Conservation (phyloP, 371 early-diverging fungal genomes). For the Mortierella sp. region DNA sequence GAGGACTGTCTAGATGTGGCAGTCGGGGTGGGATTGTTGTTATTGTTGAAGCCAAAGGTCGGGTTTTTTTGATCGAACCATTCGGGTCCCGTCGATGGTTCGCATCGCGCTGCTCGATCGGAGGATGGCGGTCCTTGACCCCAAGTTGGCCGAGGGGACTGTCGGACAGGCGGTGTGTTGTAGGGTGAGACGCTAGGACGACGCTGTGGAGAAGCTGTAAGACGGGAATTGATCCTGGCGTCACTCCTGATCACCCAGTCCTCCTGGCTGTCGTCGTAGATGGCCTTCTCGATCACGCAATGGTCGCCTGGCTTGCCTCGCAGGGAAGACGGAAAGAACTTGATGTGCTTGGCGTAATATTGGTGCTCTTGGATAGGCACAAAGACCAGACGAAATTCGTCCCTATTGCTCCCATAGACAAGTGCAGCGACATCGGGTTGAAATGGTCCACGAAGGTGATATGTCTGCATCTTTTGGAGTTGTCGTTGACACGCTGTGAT, state of each 20-base stretch:
- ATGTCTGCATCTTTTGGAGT: conserved; percentile 28
- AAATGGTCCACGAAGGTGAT: conserved; percentile 31
- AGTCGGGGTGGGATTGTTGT: neutral
- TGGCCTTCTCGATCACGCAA: conserved; percentile 26
- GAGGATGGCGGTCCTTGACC: neutral
- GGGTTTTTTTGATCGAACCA: conserved; percentile 31
- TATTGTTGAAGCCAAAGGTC: conserved; percentile 17
- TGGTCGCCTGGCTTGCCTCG: neutral
- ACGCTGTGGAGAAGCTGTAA: neutral
- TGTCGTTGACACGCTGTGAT: conserved; percentile 10
- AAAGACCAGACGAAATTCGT: conserved; percentile 32
- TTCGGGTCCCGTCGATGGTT: neutral
- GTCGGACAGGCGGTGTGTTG: neutral
- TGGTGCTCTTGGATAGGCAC: conserved; percentile 23
- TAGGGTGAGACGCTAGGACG: neutral
- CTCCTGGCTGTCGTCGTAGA: conserved; percentile 15
- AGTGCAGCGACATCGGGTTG: conserved; percentile 17
- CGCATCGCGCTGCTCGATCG: neutral
- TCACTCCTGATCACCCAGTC: conserved; percentile 13
- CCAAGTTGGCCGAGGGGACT: neutral
- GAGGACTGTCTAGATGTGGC: neutral
- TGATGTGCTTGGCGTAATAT: conserved; percentile 16
- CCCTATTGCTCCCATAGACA: conserved; percentile 35
- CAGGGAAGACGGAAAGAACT: conserved; percentile 24
- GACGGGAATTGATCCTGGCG: neutral